Evolutionary conservation across 768 basidiomycete genomes (phyloP), one percentile per base, ranked within the genome.

Genomic region (Leccinum subgranulosum): DNA sequence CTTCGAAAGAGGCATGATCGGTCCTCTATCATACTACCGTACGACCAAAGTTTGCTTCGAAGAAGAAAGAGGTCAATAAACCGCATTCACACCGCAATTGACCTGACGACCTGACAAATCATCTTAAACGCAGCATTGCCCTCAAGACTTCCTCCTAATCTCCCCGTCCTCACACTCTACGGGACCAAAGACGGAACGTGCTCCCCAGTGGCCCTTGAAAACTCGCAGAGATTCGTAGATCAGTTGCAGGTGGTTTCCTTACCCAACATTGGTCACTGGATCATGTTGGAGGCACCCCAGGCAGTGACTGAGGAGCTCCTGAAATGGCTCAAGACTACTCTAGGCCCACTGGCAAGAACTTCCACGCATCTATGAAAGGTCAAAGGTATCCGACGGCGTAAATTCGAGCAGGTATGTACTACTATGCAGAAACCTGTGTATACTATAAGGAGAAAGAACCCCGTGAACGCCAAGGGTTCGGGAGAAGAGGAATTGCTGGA

Each of bases 11-110:
- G 75, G 75, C 23, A 84, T 92, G 83, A 75, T 77, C 19, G 88
- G 87, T 2, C 87, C 90, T 3, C 69, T 90, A n/a, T 88, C 87
- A 56, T 92, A 89, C 67, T 92, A 91, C 61, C 81, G 88, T 31
- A 90, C 87, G 2, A 69, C 75, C 12, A 77, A 77, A 58, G 57
- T 76, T 57, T 80, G 87, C n/a, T 81, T 80, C 66, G 82, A 89
- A 17, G 90, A 92, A 69, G 87, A 91, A 64, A 63, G 61, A 64
- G 73, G 79, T 73, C 19, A n/a, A 55, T 50, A 17, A 3, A 21
- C 31, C 31, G 14, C 29, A 50, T 39, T 2, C 23, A 23, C 5
- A n/a, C 2, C 17, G 11, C 14, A 15, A 45, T 46, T n/a, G n/a
- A n/a, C n/a, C n/a, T n/a, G n/a, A n/a, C 21, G 47, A 39, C 12